Percentiles rank a stretch among this genome's conserved stretches.
Evolutionary conservation across 2,329 filamentous ascomycete genomes (phyloP).

Genomic region (Periglandula ipomoeae): DNA sequence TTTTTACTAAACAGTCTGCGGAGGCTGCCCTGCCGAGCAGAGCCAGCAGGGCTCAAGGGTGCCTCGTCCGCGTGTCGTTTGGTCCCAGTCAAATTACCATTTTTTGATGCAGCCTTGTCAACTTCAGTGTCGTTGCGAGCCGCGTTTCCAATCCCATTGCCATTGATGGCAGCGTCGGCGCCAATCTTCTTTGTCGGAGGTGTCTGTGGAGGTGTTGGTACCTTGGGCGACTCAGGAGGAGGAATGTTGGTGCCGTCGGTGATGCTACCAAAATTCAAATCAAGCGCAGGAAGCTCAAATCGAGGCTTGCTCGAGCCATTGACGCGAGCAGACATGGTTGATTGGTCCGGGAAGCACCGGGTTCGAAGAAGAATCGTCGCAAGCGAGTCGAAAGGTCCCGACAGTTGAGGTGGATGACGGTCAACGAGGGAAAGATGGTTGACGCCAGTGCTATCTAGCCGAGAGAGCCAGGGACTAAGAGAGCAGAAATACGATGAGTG

Average conservation of each 20-base stretch:
- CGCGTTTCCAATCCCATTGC: background rate
- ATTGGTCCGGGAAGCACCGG: background rate
- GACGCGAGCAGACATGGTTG: conserved; percentile 23
- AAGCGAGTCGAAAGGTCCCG: background rate
- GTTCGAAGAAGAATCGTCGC: background rate
- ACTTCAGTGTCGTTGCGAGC: conserved; percentile 1
- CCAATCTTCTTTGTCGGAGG: conserved; percentile 16
- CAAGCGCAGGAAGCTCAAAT: conserved; percentile 49
- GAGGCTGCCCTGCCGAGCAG: conserved; percentile 45
- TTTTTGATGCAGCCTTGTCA: conserved; percentile 10
- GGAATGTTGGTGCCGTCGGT: conserved; percentile 54
- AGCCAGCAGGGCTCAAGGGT: conserved; percentile 43
- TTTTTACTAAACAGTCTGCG: conserved; percentile 48
- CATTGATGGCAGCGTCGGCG: conserved; percentile 3
- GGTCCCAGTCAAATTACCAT: conserved; percentile 36
- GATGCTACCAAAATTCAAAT: conserved; percentile 49
- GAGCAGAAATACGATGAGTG: conserved; percentile 1
- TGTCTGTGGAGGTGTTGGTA: conserved; percentile 33
- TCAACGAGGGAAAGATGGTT: background rate
- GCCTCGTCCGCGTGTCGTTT: conserved; percentile 42
- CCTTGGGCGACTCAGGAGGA: conserved; percentile 48
- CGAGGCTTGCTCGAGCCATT: conserved; percentile 22
- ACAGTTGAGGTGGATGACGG: background rate
- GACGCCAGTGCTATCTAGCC: background rate
- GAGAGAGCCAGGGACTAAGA: background rate